Conservation (phyloP, 2,329 filamentous ascomycete species). For the Pseudogymnoascus sp. region DNA sequence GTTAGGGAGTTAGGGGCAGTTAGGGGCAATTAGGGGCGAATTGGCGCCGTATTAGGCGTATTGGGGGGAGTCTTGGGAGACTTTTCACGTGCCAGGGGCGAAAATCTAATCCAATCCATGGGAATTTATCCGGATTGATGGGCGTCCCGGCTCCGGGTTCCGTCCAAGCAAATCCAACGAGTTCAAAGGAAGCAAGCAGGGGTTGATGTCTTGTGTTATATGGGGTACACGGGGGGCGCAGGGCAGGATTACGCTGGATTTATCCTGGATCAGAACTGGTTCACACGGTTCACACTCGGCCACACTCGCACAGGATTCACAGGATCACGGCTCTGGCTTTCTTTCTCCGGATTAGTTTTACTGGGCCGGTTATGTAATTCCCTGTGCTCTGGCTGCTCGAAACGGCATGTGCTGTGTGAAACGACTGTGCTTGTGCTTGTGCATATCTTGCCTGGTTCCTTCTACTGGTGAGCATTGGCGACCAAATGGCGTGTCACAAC, state of each 20-base stretch:
- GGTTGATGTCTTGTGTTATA: background rate
- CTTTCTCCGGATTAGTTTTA: background rate
- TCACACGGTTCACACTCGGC: background rate
- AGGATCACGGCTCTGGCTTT: background rate
- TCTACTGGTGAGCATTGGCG: too few relatives aligned
- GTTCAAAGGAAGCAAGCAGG: background rate
- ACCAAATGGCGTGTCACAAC: background rate
- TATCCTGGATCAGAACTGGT: background rate
- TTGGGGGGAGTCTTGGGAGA: background rate
- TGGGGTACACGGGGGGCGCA: background rate
- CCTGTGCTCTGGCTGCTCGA: background rate
- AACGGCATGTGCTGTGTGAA: background rate
- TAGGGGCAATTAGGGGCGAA: background rate
- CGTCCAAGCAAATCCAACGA: background rate
- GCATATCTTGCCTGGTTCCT: background rate
- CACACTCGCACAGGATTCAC: background rate
- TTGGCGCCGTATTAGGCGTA: background rate
- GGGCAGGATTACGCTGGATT: background rate
- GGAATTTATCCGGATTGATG: background rate
- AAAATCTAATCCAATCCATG: background rate
- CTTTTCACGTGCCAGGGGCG: conserved; percentile 7
- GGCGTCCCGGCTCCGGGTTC: background rate
- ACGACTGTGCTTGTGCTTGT: too few relatives aligned
- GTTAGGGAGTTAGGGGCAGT: background rate
- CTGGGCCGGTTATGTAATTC: background rate